Base-by-base conservation (phyloP, 2,329 filamentous ascomycete genomes). In the Phyllosticta citriasiana region DNA sequence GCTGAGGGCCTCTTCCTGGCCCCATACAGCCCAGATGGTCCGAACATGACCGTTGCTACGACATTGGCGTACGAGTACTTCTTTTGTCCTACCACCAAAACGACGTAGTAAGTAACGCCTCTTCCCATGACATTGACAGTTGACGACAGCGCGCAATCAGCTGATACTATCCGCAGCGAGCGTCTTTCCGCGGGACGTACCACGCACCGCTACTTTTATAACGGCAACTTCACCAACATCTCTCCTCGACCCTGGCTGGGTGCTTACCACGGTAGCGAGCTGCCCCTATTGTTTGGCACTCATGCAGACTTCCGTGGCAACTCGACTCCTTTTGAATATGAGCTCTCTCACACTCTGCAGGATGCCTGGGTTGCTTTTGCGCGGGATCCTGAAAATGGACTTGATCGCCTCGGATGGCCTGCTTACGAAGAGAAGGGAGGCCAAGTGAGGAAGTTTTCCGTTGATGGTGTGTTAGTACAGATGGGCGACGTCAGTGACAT, bases 121-220 rank as follows among this genome's bases (percentile, higher is more conserved):
- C n/a, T 16, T 8, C 19, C 52, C 19, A 19, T 24, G n/a, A 26
- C 26, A 8, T 47, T 4, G 3, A 14, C 16, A 57, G 27, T 30
- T 3, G 5, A 50, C 52, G 24, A 16, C n/a, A 14, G 16, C 10
- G 12, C 30, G 8, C 2, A 14, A 19, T 22, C 26, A 5, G 2
- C 33, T 30, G 22, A 26, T 9, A 55, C 19, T 53, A 51, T 64
- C 0, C 16, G 10, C 30, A 57, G 55, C n/a, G 58, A 60, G n/a
- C 58, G 74, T 4, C 67, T 66, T 33, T 61, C 64, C 2, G 62
- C 64, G 10, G 67, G 65, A 35, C 62, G 69, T 0, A 62, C 66
- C 0, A 75, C 73, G 0, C 75, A 71, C 64, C 71, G 73, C 55
- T 76, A 74, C 57, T 66, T 72, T 12, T 77, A 73, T 55, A 68